These are phyloP conservation scores for Polychaeton citri DNA, from an alignment of 2,329 filamentous ascomycete species.

Conservation along the genomic window DNA sequence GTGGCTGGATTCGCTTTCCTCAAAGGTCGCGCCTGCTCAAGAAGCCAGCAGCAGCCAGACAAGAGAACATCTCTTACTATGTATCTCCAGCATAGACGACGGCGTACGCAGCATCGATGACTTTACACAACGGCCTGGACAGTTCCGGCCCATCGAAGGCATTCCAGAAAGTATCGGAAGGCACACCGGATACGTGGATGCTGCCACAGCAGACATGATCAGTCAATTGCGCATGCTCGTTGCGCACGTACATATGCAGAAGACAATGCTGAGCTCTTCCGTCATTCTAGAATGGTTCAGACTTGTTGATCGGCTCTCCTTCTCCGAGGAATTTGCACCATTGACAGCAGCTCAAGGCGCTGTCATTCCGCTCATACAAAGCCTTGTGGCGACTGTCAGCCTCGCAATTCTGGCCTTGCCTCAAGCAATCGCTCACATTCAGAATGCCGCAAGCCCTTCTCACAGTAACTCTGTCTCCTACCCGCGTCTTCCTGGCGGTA, in stretches of 20 bases:
- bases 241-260: conserved; percentile 31
- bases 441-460: conserved; percentile 18
- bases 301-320: conserved; percentile 54
- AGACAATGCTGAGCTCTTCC: conserved; percentile 17
- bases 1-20: not conserved
- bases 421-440: conserved; percentile 42
- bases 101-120: not conserved
- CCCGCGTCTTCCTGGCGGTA: conserved; percentile 24
- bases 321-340: conserved; percentile 50
- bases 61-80: not conserved
- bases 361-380: conserved; percentile 52
- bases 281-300: conserved; percentile 59
- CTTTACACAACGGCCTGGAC: not conserved
- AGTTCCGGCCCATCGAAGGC: not conserved
- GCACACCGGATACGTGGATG: conserved; percentile 46
- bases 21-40: not conserved
- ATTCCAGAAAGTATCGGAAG: not conserved
- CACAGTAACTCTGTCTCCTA: conserved; percentile 8
- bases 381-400: conserved; percentile 56
- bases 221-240: conserved; percentile 44
- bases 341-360: conserved; percentile 24
- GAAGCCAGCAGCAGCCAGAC: not conserved
- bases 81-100: not conserved
- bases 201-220: conserved; percentile 54
- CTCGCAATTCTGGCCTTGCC: conserved; percentile 59